Conservation (phyloP, 129 eudicot species). For the Flaveria bidentis region DNA sequence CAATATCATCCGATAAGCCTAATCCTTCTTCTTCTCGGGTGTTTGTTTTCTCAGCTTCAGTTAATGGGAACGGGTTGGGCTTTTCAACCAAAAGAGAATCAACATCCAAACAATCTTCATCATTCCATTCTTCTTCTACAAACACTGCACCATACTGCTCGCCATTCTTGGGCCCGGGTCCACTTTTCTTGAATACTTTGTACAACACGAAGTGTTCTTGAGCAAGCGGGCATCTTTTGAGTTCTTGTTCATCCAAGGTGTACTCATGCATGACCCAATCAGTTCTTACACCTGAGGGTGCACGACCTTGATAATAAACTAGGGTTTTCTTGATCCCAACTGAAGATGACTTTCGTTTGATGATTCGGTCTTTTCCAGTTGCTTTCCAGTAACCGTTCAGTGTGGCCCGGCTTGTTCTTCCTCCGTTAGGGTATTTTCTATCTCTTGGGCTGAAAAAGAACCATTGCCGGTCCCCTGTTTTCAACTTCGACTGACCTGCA, state of each 20-base stretch:
- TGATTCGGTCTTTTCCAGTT: constrained; percentile 82
- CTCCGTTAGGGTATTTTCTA: constrained; percentile 80
- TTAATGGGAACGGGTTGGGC: constrained; percentile 23
- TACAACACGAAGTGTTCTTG: constrained; percentile 67
- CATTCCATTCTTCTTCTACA: constrained; percentile 88
- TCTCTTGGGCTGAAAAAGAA: constrained; percentile 89
- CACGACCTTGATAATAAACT: constrained; percentile 83
- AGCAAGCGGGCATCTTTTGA: constrained; percentile 58
- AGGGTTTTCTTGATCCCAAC: constrained; percentile 85
- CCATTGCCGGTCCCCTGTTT: constrained; percentile 91
- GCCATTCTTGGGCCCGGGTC: constrained; percentile 92
- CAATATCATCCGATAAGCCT: constrained; percentile 38
- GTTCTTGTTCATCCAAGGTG: constrained; percentile 80
- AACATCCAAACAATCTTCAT: constrained; percentile 45
- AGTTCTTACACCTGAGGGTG: constrained; percentile 75
- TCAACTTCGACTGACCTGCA: constrained; percentile 69
- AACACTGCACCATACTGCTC: constrained; percentile 94
- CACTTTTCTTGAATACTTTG: constrained; percentile 83
- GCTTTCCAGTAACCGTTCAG: constrained; percentile 91
- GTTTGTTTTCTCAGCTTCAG: constrained; percentile 12
- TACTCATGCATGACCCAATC: constrained; percentile 99
- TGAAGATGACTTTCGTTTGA: constrained; percentile 48
- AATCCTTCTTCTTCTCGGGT: constrained; percentile 19
- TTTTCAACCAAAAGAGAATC: constrained; percentile 30
- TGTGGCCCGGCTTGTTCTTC: constrained; percentile 75